Evolutionary conservation across 148 eudicot species (phyloP).

Genomic region (Salicornia ramosissima): DNA sequence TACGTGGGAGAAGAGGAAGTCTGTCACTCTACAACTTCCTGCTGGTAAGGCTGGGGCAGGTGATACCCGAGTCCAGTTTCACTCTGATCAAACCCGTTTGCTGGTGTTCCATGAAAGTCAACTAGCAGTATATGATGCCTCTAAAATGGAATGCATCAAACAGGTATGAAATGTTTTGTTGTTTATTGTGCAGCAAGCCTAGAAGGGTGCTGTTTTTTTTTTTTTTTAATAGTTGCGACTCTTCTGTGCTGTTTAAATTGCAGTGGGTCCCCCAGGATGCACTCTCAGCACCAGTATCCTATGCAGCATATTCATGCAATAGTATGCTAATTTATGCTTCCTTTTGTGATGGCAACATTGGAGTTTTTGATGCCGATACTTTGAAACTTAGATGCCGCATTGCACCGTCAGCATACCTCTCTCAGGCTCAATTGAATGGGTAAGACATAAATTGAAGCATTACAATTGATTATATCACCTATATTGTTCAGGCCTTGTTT

Average conservation of each 20-base stretch:
- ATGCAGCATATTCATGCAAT: slow-evolving; percentile 82
- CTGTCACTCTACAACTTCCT: slow-evolving; percentile 62
- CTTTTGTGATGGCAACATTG: slow-evolving; percentile 67
- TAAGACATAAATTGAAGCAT: slow-evolving; percentile 34
- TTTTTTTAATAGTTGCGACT: background rate
- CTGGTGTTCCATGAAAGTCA: slow-evolving; percentile 86
- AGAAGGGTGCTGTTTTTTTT: background rate
- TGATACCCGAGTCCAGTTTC: slow-evolving; percentile 83
- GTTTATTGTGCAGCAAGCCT: background rate
- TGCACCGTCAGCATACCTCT: slow-evolving; percentile 60
- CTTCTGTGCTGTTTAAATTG: slow-evolving; percentile 22
- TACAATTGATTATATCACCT: background rate
- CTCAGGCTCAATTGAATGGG: slow-evolving; percentile 65
- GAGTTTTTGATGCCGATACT: slow-evolving; percentile 74
- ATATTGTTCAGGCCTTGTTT: background rate
- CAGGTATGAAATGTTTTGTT: slow-evolving; percentile 38
- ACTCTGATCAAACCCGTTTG: slow-evolving; percentile 67
- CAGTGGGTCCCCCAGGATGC: slow-evolving; percentile 89
- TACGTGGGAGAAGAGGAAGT: slow-evolving; percentile 68
- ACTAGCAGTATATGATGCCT: slow-evolving; percentile 78
- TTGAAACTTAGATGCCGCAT: slow-evolving; percentile 69
- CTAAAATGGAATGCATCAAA: slow-evolving; percentile 77
- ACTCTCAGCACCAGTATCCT: slow-evolving; percentile 64
- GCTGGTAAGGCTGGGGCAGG: slow-evolving; percentile 71
- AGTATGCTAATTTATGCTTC: slow-evolving; percentile 69